Evolutionary conservation across 2,329 filamentous ascomycete species (phyloP).

Genomic region (Triangularia setosa): DNA sequence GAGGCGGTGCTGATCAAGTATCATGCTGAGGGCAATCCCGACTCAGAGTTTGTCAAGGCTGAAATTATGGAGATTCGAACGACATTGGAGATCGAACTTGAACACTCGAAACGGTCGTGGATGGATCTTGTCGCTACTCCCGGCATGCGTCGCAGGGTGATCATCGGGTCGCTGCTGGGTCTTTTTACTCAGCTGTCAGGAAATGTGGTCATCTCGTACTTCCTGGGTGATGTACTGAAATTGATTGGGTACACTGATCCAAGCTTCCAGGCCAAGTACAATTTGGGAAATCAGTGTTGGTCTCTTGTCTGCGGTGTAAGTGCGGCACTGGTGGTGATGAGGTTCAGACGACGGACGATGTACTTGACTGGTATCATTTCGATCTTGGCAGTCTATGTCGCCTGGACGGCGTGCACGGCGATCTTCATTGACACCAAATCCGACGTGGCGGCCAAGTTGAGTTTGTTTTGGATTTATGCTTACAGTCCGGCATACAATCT

Average conservation of each 20-base stretch:
- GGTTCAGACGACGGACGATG: conserved; percentile 46
- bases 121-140: conserved; percentile 46
- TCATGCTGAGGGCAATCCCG: conserved; percentile 48
- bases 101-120: conserved; percentile 49
- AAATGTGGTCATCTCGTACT: conserved; percentile 50
- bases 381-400: conserved; percentile 49
- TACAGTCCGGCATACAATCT: conserved; percentile 60
- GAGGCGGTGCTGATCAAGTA: conserved; percentile 27
- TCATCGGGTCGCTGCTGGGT: conserved; percentile 47
- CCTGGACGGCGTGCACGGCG: conserved; percentile 40
- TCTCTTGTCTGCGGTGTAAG: conserved; percentile 41
- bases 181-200: conserved; percentile 53
- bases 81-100: conserved; percentile 51
- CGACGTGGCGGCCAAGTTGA: conserved; percentile 35
- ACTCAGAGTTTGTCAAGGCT: conserved; percentile 51
- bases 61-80: conserved; percentile 59
- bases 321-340: conserved; percentile 41
- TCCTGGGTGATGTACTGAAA: conserved; percentile 43
- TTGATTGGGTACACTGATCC: conserved; percentile 44
- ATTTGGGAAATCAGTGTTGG: conserved; percentile 47
- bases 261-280: conserved; percentile 40
- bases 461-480: conserved; percentile 57
- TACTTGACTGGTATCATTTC: conserved; percentile 48
- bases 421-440: conserved; percentile 32
- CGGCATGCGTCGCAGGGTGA: conserved; percentile 47